Evolutionary conservation across 2,329 filamentous ascomycete genomes (phyloP), one percentile per base, ranked within the genome.

Genomic region (Whalleya microplaca): DNA sequence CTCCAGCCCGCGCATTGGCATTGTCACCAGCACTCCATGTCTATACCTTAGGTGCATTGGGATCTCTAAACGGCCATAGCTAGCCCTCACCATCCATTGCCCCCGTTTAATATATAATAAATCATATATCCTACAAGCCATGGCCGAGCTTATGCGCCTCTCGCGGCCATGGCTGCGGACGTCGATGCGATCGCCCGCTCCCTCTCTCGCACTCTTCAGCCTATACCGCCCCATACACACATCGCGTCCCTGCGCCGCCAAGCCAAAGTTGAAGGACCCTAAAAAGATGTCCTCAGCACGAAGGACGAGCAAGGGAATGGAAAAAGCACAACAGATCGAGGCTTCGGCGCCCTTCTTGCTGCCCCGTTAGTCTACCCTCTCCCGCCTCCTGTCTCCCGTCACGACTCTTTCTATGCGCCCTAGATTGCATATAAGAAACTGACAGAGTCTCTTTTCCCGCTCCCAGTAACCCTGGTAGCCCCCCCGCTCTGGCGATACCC

Each of bases 401-500:
- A 14, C 19, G 44, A 20, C 32, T n/a, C 21, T 43, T 37, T 37
- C 32, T 3, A 37, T 16, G 14, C 14, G 3, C 4, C 32, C 5
- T 16, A 37, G 14, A 37, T 16, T 3, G 8, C 32, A 12, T 8
- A 16, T 12, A 37, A 16, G 10, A 14, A 16, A 18, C 29, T 41
- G 21, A 37, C 29, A 1, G n/a, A 18, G 16, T 46, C 40, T 41
- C 16, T 50, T 48, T 56, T n/a, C 48, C 32, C 23, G 19, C 19
- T 40, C 46, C 27, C 45, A 69, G 66, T 57, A 29, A 71, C 70
- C 43, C 42, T 71, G 37, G 64, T 72, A 1, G 47, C 65, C 40
- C 70, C 70, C 12, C 69, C 70, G 2, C 2, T 71, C n/a, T 63
- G 50, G 57, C 59, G 66, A 2, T 72, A 63, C 44, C 69, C 70